Conservation (phyloP, 192 early-diverging fungal genomes). For the Coemansia sp. region DNA sequence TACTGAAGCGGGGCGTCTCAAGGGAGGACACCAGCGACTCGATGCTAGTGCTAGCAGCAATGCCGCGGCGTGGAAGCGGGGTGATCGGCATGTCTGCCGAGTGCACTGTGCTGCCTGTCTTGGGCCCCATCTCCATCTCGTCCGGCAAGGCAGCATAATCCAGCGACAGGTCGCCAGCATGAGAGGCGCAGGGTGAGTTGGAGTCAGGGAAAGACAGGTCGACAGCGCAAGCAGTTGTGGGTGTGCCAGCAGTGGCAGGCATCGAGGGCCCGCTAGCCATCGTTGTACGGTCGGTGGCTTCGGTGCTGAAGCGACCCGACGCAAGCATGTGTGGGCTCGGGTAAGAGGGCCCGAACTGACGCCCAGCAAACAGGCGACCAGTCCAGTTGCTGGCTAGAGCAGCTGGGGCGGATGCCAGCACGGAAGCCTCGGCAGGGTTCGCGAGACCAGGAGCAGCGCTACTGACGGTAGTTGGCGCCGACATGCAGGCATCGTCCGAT, state of each 20-base stretch:
- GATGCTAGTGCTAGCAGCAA: slow-evolving; percentile 12
- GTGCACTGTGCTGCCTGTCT: background rate
- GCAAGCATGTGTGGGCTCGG: slow-evolving; percentile 28
- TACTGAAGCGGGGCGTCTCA: slow-evolving; percentile 38
- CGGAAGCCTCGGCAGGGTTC: background rate
- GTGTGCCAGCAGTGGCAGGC: background rate
- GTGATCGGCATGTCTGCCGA: slow-evolving; percentile 12
- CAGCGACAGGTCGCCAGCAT: background rate
- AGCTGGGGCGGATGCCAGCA: slow-evolving; percentile 8
- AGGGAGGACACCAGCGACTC: slow-evolving; percentile 29
- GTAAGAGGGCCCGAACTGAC: slow-evolving; percentile 6
- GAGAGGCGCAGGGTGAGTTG: slow-evolving; percentile 33
- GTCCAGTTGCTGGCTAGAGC: slow-evolving; percentile 12
- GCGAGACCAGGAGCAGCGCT: slow-evolving; percentile 6
- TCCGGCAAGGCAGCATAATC: background rate
- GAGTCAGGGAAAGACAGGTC: slow-evolving; percentile 34
- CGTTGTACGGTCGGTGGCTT: slow-evolving; percentile 11
- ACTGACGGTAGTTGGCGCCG: background rate
- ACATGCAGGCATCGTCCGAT: slow-evolving; percentile 28
- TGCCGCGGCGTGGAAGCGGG: slow-evolving; percentile 21
- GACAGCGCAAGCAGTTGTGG: slow-evolving; percentile 9
- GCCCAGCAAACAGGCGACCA: background rate
- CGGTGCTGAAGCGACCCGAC: slow-evolving; percentile 46
- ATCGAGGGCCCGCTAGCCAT: background rate
- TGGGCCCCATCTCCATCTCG: slow-evolving; percentile 1